phyloP scores from a whole-genome alignment of 2,329 filamentous ascomycete species.

The Arthrobotrys entomopaga region DNA sequence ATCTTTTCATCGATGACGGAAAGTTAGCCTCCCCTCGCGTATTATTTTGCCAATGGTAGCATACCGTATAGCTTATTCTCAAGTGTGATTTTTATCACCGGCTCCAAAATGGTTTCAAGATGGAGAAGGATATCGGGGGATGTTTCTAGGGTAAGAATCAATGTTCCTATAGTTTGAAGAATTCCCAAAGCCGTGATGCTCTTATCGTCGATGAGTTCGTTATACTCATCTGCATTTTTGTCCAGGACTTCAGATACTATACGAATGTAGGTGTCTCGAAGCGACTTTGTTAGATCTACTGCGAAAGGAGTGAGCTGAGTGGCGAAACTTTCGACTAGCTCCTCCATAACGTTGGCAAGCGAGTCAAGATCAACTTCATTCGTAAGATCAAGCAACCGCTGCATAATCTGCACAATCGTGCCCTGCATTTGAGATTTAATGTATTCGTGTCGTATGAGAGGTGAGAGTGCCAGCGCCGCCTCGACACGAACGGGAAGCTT shows the following conservation, averaged over 20 bases:
- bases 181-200: conserved; percentile 97
- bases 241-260: conserved; percentile 92
- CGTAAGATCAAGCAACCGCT: conserved; percentile 93
- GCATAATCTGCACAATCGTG: conserved; percentile 99
- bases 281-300: conserved; percentile 92
- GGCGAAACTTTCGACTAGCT: conserved; percentile 99
- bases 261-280: conserved; percentile 93
- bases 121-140: conserved; percentile 94
- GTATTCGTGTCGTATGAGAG: conserved; percentile 92
- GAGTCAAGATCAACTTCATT: conserved; percentile 99
- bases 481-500: conserved; percentile 93
- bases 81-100: conserved; percentile 92
- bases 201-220: conserved; percentile 91
- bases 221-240: conserved; percentile 83
- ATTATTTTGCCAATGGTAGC: conserved; percentile 58
- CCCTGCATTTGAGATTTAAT: conserved; percentile 96
- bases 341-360: conserved; percentile 98
- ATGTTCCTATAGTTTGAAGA: conserved; percentile 93
- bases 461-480: conserved; percentile 90
- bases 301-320: conserved; percentile 95
- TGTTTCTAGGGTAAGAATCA: conserved; percentile 96
- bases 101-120: conserved; percentile 95
- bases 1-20: conserved; percentile 67
- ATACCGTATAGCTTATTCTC: conserved; percentile 97
- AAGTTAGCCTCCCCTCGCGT: conserved; percentile 42